Conservation (phyloP, 208 protist species). For the Wallacemonas sp. region DNA sequence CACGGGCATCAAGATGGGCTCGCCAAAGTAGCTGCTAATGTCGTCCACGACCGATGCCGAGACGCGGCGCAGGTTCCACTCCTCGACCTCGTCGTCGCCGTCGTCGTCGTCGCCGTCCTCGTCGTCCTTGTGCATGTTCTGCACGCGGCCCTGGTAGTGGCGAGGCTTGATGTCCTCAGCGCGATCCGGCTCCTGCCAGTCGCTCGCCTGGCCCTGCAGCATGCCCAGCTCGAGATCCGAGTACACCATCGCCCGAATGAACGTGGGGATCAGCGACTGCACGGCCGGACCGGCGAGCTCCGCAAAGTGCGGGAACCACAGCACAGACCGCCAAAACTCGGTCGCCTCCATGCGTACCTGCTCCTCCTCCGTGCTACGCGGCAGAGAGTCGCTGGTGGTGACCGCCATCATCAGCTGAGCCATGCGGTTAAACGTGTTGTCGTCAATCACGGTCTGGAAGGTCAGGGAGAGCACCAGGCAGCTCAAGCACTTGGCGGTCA, state of each 20-base stretch:
- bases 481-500: constrained; percentile 58
- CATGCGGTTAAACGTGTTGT: constrained; percentile 59
- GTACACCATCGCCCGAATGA: constrained; percentile 93
- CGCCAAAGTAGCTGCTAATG: constrained; percentile 82
- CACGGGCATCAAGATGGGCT: constrained; percentile 74
- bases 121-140: constrained; percentile 43
- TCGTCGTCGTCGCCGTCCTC: constrained; percentile 85
- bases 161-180: constrained; percentile 83
- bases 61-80: constrained; percentile 93
- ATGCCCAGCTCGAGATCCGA: constrained; percentile 89
- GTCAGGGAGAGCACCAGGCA: constrained; percentile 70
- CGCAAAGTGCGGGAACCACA: constrained; percentile 77
- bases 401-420: constrained; percentile 56
- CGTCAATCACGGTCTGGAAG: constrained; percentile 61
- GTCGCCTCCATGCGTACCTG: constrained; percentile 81
- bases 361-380: constrained; percentile 39
- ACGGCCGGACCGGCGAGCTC: constrained; percentile 53
- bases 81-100: constrained; percentile 83
- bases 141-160: constrained; percentile 69
- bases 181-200: constrained; percentile 84
- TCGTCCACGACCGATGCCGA: constrained; percentile 87
- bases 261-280: constrained; percentile 59
- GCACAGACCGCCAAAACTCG: constrained; percentile 78
- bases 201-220: constrained; percentile 74
- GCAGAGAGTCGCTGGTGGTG: constrained; percentile 36